phyloP scores from a whole-genome alignment of 1,284 basidiomycete genomes.

The Puccinia polysora region DNA sequence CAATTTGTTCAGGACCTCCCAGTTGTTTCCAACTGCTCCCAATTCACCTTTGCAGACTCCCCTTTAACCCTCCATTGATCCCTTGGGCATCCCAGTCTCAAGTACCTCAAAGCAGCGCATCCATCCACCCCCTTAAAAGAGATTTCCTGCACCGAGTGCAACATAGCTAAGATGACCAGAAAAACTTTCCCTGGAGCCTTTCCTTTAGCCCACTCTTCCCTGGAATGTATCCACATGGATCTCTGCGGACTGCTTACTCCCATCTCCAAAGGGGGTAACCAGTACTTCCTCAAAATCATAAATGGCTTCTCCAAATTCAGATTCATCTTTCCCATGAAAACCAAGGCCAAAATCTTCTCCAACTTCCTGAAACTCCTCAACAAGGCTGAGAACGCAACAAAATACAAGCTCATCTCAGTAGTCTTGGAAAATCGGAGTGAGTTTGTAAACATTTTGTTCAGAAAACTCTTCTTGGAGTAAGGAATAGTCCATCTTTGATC shows the following conservation, averaged over 20 bases:
- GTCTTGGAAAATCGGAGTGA: constrained; percentile 53
- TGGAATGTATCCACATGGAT: too few species aligned
- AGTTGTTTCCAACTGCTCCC: neutral
- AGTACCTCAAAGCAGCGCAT: neutral
- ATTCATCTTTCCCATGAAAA: neutral
- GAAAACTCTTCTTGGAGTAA: constrained; percentile 47
- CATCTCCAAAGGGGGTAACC: too few species aligned
- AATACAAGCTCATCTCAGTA: constrained; percentile 51
- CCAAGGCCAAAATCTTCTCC: neutral
- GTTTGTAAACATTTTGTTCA: constrained; percentile 49
- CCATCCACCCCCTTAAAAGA: neutral
- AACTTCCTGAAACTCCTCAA: neutral
- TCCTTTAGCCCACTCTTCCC: neutral
- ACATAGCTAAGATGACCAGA: neutral
- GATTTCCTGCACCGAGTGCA: neutral
- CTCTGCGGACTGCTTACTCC: too few species aligned
- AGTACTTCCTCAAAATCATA: too few species aligned
- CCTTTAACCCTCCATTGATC: neutral
- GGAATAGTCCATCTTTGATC: constrained; percentile 53
- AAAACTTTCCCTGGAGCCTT: neutral
- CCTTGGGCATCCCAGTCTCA: neutral
- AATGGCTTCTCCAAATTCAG: neutral
- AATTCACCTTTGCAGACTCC: neutral
- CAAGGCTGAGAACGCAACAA: constrained; percentile 47
- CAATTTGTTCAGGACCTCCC: neutral